Base-by-base conservation (phyloP, 1,284 basidiomycete species). In the Moesziomyces sp. region DNA sequence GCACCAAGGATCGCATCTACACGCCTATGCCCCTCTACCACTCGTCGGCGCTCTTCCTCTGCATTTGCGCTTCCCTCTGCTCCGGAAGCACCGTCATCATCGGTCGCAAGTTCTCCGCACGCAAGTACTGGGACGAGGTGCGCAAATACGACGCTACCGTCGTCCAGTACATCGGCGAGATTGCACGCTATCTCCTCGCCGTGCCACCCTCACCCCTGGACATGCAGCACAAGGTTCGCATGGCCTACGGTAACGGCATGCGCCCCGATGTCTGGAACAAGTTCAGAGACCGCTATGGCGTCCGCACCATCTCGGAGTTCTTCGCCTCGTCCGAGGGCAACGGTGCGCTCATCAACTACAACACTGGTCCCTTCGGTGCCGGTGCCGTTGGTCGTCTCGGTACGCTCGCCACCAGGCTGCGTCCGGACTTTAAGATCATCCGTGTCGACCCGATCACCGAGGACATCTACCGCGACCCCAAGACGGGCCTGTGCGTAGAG, bases 201-300 rank as follows among this genome's bases (percentile, higher is more conserved):
- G 73, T 77, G 0, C 84, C 84, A 1, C 83, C 84, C 2, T 66
- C 63, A 9, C 75, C 78, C 3, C 35, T 62, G 1, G 84, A 85
- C 76, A 84, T 81, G 78, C 50, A 83, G 49, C 84, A 85, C 74
- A 78, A 76, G 6, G 82, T 85, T n/a, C 62, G 74, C n/a, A 75
- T 84, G 70, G 83, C 83, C n/a, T 85, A 84, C 55, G 84, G 84
- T 0, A 85, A 85, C 67, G 84, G 84, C 5, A 83, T 83, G 77
- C 69, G 84, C 1, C 81, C 74, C 33, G 84, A 85, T 28, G 84
- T 85, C 1, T 85, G 84, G 84, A 74, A 81, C 28, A 80, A 77
- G 54, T 85, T 85, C 79, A 58, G 83, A 10, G 81, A 85, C 30
- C 54, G 84, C 0, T 85, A 79, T 53, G 80, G 78, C 24, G 80